These are phyloP conservation scores for Annulohypoxylon bovei DNA, from an alignment of 495 filamentous ascomycete species.

Conservation along the genomic window DNA sequence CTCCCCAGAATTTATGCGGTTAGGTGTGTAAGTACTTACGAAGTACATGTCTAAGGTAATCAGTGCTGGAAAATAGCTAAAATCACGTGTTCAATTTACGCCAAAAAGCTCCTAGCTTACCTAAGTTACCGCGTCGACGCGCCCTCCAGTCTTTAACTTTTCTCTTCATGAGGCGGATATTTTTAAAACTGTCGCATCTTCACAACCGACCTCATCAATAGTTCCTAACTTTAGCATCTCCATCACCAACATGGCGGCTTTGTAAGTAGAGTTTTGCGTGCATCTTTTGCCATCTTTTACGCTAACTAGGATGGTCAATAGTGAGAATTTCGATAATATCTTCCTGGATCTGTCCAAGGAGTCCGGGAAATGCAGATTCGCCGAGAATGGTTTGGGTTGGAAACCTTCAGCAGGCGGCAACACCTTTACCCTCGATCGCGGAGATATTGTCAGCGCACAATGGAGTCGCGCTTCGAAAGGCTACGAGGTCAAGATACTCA, in stretches of 20 bases:
- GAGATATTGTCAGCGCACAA: slow-evolving; percentile 83
- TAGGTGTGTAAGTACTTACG: not conserved
- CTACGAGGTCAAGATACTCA: slow-evolving; percentile 90
- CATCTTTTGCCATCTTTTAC: not conserved
- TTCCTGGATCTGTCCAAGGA: slow-evolving; percentile 93
- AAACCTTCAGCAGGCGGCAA: slow-evolving; percentile 87
- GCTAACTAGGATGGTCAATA: slow-evolving; percentile 37
- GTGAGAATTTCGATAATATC: slow-evolving; percentile 95
- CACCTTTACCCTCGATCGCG: slow-evolving; percentile 87
- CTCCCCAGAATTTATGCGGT: not conserved
- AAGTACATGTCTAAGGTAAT: too few relatives aligned
- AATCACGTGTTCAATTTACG: slow-evolving; percentile 32
- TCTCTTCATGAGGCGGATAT: slow-evolving; percentile 11
- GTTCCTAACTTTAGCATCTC: not conserved
- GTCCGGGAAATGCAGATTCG: slow-evolving; percentile 90
- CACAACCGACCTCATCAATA: slow-evolving; percentile 3
- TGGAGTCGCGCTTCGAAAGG: slow-evolving; percentile 96
- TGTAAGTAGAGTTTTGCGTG: slow-evolving; percentile 23
- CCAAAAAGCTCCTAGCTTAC: slow-evolving; percentile 26
- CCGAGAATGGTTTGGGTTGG: slow-evolving; percentile 93
- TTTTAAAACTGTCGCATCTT: slow-evolving; percentile 5
- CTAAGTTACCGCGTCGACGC: slow-evolving; percentile 36
- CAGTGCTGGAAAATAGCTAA: too few relatives aligned
- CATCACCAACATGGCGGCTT: slow-evolving; percentile 36
- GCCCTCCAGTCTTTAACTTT: slow-evolving; percentile 15